These are phyloP conservation scores for Populus tomentosa DNA, from an alignment of 441 rosid species.

Conservation along the genomic window DNA sequence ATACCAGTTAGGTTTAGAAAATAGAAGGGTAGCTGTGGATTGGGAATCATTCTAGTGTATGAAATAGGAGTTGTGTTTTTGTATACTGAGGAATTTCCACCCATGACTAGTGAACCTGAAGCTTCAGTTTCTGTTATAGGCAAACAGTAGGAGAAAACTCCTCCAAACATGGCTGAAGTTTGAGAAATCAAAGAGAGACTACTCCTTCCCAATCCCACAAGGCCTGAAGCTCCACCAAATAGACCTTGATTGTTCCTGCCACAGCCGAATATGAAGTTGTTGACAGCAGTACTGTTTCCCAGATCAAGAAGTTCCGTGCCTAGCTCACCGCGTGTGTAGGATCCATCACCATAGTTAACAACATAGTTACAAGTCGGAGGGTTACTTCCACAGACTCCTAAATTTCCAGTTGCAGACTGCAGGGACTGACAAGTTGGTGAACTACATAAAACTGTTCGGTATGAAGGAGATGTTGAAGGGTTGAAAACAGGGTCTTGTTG, in stretches of 20 bases:
- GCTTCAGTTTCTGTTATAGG: slow-evolving; percentile 58
- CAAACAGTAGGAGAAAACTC: slow-evolving; percentile 85
- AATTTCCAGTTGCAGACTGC: slow-evolving; percentile 43
- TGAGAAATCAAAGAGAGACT: slow-evolving; percentile 68
- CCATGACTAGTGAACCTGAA: slow-evolving; percentile 76
- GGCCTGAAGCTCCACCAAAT: slow-evolving; percentile 86
- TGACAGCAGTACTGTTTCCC: slow-evolving; percentile 33
- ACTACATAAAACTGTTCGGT: slow-evolving; percentile 48
- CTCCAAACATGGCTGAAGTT: slow-evolving; percentile 45
- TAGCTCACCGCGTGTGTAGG: slow-evolving; percentile 74
- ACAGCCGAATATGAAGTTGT: slow-evolving; percentile 66
- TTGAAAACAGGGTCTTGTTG: slow-evolving; percentile 73
- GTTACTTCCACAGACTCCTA: slow-evolving; percentile 43
- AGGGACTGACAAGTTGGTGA: slow-evolving; percentile 67
- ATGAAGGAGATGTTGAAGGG: slow-evolving; percentile 63
- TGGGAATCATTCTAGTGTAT: slow-evolving; percentile 56
- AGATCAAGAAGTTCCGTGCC: slow-evolving; percentile 52
- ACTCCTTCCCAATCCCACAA: slow-evolving; percentile 84
- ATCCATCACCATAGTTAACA: slow-evolving; percentile 86
- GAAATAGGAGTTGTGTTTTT: slow-evolving; percentile 60
- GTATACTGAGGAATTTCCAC: slow-evolving; percentile 54
- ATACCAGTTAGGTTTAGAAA: slow-evolving; percentile 72
- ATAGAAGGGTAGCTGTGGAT: slow-evolving; percentile 67
- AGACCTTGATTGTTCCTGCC: slow-evolving; percentile 75
- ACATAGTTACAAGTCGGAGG: slow-evolving; percentile 52